Percentiles rank a stretch among this genome's conserved stretches.
phyloP scores from a whole-genome alignment of 441 rosid species.

The Adansonia madagascariensis region DNA sequence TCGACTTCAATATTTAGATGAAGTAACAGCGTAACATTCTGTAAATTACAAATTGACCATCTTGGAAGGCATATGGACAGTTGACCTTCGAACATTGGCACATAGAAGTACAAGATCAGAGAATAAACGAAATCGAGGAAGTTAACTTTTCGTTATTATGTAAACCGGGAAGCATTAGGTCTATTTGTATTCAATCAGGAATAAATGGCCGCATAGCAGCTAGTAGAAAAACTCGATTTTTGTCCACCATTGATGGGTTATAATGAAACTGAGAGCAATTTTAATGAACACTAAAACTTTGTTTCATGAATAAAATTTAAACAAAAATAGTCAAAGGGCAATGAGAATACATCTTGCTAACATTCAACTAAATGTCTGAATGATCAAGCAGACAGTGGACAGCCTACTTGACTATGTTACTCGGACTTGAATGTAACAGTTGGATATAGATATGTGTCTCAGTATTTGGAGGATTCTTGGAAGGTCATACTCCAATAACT shows the following conservation, averaged over 20 bases:
- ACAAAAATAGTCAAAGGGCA: not conserved
- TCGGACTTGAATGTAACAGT: too few species aligned
- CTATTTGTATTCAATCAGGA: not conserved
- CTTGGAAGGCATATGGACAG: not conserved
- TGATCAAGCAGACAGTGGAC: not conserved
- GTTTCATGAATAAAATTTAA: conserved; percentile 3
- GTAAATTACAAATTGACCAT: not conserved
- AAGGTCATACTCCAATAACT: too few species aligned
- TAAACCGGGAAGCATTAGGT: not conserved
- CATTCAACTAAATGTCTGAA: not conserved
- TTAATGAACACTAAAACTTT: not conserved
- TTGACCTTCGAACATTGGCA: not conserved
- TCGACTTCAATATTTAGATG: not conserved
- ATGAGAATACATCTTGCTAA: not conserved
- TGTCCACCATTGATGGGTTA: not conserved
- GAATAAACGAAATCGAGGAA: not conserved
- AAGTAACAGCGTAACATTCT: not conserved
- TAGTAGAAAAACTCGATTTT: not conserved
- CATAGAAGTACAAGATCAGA: not conserved
- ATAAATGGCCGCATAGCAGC: not conserved
- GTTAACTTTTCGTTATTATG: not conserved
- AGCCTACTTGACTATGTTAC: not conserved
- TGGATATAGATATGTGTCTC: too few species aligned
- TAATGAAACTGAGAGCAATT: not conserved
- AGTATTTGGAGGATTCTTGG: too few species aligned